These are phyloP conservation scores for Pelargonium cotyledonis DNA, from an alignment of 441 rosid species.

Conservation along the genomic window DNA sequence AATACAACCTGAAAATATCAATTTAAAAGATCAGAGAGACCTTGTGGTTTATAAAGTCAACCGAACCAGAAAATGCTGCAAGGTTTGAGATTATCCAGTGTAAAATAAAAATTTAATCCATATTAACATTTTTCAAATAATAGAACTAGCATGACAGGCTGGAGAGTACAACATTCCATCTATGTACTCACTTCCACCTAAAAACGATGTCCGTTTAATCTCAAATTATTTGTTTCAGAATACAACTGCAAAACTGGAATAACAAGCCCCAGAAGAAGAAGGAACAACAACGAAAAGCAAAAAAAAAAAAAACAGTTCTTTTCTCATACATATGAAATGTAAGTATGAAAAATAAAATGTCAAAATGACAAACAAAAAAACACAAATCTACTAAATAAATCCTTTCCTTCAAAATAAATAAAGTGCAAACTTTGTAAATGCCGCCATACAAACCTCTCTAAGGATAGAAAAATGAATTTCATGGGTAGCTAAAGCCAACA, in stretches of 20 bases:
- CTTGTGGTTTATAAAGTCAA: neutral
- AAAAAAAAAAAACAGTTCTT: neutral
- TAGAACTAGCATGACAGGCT: neutral
- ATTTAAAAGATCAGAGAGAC: slow-evolving; percentile 10
- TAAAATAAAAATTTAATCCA: neutral
- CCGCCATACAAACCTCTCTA: slow-evolving; percentile 61
- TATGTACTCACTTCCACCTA: neutral
- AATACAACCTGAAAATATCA: slow-evolving; percentile 60
- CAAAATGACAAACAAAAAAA: neutral
- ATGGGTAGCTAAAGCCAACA: slow-evolving; percentile 96
- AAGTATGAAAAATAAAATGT: neutral
- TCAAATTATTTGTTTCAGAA: neutral
- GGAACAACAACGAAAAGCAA: neutral
- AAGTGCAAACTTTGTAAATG: neutral
- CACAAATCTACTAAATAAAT: neutral
- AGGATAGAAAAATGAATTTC: slow-evolving; percentile 96
- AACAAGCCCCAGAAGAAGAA: neutral
- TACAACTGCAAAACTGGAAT: neutral
- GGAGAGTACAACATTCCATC: neutral
- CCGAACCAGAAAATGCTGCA: neutral
- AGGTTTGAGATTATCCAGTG: neutral
- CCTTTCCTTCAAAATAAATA: neutral
- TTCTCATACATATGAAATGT: neutral
- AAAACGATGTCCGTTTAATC: neutral
- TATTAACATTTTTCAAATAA: neutral